These are phyloP conservation scores for Termitomyces sp. DNA, from an alignment of 768 basidiomycete species.

Conservation along the genomic window DNA sequence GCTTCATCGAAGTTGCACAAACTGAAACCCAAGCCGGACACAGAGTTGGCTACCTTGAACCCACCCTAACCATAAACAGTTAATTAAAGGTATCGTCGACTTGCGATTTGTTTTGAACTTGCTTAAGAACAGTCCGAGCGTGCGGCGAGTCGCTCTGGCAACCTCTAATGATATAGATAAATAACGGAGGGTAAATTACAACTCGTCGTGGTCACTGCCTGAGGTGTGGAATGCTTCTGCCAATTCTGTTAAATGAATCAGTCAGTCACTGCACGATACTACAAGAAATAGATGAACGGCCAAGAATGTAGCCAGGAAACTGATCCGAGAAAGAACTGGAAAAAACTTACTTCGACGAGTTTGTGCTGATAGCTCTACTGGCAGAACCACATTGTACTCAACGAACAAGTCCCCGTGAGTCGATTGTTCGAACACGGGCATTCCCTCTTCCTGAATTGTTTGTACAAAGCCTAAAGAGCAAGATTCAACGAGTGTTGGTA, in stretches of 20 bases:
- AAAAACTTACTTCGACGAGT: constrained; percentile 69
- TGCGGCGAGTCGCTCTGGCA: neutral
- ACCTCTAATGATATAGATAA: neutral
- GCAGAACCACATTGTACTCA: constrained; percentile 92
- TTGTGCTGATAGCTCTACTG: constrained; percentile 62
- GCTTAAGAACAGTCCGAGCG: too few relatives aligned
- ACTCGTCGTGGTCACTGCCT: constrained; percentile 19
- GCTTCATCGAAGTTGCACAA: too few relatives aligned
- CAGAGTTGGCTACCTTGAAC: too few relatives aligned
- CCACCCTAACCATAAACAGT: too few relatives aligned
- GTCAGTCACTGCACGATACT: neutral
- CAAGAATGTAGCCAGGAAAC: neutral
- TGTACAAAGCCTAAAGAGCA: constrained; percentile 70
- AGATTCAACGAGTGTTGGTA: neutral
- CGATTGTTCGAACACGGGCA: constrained; percentile 65
- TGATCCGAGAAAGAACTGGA: neutral
- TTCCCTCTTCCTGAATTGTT: constrained; percentile 82
- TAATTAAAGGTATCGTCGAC: neutral
- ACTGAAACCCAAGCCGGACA: too few relatives aligned
- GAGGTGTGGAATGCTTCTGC: constrained; percentile 20
- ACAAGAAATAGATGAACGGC: neutral
- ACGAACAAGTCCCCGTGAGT: constrained; percentile 84
- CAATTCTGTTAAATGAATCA: constrained; percentile 18
- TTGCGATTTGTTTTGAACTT: neutral
- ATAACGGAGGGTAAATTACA: constrained; percentile 15